Base-by-base conservation (phyloP, 2,329 filamentous ascomycete species). In the Biscogniauxia mediterranea region DNA sequence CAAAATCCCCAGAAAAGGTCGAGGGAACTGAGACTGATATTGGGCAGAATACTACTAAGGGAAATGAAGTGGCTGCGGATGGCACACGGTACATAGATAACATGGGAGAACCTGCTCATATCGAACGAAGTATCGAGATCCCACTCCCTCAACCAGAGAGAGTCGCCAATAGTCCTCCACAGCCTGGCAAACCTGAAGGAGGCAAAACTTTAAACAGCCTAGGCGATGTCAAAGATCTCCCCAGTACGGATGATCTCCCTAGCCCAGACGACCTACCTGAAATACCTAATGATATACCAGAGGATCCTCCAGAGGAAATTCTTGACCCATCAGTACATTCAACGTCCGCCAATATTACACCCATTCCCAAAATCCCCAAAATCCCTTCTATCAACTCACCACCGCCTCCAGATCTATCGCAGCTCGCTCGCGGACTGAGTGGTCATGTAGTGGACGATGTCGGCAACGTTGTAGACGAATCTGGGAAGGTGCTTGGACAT, bases 361-460 rank as follows among this genome's bases (percentile, higher is more conserved):
- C 78, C 1, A 79, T 80, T 55, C 74, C 74, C 2, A 75, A 73
- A 50, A 79, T 81, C 52, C 77, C 78, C 15, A 78, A 76, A 59
- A 78, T 81, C 60, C 68, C 74, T 1, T 76, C 77, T 9, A 71
- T 83, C 23, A 70, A 71, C 49, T 73, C 76, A 50, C 62, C 71
- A 17, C 61, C 71, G 54, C 65, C 70, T 52, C 55, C 59, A 54
- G 63, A 76, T 62, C 70, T 77, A 54, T 46, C 72, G 54, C 60
- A 71, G 11, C 74, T 80, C 7, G 78, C 77, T 0, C 61, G 69
- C 17, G 79, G 78, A 19, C 77, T 85, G 21, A 76, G 78, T 54
- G 82, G 80, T 51, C 80, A 80, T 64, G 75, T 69, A 49, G 76
- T 85, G 23, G 81, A 85, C 61, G 82, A 85, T 69, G 82, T 83